Conservation (phyloP, 345 rosid genomes). For the Citrus inodora region DNA sequence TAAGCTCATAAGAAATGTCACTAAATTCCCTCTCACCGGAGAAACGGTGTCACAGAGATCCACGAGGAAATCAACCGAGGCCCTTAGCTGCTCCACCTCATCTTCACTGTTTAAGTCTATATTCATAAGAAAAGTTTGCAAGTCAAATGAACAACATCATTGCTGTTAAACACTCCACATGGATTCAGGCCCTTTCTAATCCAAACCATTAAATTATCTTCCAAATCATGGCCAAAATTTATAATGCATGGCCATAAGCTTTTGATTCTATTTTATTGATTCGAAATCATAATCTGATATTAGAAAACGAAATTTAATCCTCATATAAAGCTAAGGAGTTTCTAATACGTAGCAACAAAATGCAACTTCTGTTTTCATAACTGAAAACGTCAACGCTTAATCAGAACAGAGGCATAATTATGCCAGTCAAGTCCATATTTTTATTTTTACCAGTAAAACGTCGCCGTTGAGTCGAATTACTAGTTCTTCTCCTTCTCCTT, state of each 20-base stretch:
- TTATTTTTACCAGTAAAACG: slow-evolving; percentile 39
- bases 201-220: neutral
- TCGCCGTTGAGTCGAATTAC: slow-evolving; percentile 28
- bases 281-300: neutral
- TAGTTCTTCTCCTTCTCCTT: slow-evolving; percentile 40
- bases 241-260: neutral
- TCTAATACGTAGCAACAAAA: neutral
- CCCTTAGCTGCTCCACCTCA: slow-evolving; percentile 63
- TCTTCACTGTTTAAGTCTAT: slow-evolving; percentile 54
- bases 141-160: neutral
- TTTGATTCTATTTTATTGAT: neutral
- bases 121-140: slow-evolving; percentile 5
- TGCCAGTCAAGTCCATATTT: neutral
- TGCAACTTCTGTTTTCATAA: neutral
- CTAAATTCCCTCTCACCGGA: slow-evolving; percentile 33
- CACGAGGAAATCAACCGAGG: slow-evolving; percentile 75
- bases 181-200: neutral
- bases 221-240: neutral
- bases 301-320: neutral
- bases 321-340: neutral
- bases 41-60: slow-evolving; percentile 56
- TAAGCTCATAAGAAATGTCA: too few species aligned
- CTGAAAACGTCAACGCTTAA: neutral
- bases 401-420: neutral
- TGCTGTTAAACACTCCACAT: neutral